Percentiles rank a stretch among this genome's conserved stretches.
These are phyloP conservation scores for Cyclanthera cordifolia DNA, from an alignment of 306 rosid species.

Conservation along the genomic window DNA sequence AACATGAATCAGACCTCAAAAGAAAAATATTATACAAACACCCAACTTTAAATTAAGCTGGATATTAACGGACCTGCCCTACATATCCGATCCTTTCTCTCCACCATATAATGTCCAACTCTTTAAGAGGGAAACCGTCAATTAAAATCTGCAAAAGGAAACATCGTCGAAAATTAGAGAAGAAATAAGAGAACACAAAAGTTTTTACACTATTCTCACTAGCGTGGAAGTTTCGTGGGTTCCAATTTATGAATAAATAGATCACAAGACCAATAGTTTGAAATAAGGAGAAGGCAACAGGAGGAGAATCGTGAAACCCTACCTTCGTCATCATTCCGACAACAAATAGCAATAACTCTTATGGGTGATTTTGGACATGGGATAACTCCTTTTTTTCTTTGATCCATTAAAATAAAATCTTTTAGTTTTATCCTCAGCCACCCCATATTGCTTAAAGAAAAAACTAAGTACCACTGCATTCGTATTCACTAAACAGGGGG, in stretches of 20 bases:
- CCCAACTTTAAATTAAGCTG: slow-evolving; percentile 12
- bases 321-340: background rate
- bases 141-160: slow-evolving; percentile 57
- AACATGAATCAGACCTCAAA: no score
- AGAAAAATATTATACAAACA: background rate
- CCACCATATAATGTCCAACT: slow-evolving; percentile 81
- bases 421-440: background rate
- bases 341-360: background rate
- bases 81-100: slow-evolving; percentile 85
- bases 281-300: background rate
- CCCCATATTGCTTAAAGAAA: background rate
- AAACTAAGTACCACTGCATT: background rate
- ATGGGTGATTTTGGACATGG: background rate
- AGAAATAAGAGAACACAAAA: background rate
- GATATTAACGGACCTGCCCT: slow-evolving; percentile 62
- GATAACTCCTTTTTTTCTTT: background rate
- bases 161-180: background rate
- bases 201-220: background rate
- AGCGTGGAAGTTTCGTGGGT: background rate
- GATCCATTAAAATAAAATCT: background rate
- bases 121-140: slow-evolving; percentile 60
- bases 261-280: background rate
- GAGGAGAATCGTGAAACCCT: background rate
- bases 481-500: background rate
- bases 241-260: background rate